Conservation (phyloP, 2,329 filamentous ascomycete genomes). For the Hypomyces perniciosus region DNA sequence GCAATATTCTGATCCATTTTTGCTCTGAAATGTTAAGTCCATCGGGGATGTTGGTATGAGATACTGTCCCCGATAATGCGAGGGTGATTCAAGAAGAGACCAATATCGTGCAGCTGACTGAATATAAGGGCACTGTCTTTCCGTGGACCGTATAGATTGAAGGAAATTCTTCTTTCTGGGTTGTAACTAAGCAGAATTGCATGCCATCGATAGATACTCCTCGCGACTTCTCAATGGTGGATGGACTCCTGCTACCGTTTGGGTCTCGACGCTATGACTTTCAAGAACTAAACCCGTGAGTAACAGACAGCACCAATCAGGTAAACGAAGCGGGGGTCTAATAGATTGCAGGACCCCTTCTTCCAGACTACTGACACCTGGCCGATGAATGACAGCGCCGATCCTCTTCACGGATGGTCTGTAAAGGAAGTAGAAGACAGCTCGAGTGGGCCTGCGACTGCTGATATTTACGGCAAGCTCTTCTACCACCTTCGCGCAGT, state of each 20-base stretch:
- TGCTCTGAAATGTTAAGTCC: no score
- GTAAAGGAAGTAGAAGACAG: background rate
- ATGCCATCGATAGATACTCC: no score
- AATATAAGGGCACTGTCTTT: no score
- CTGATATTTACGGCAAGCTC: constrained; percentile 6
- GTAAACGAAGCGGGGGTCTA: background rate
- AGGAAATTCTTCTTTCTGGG: no score
- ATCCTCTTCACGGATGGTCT: background rate
- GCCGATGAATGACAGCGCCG: background rate
- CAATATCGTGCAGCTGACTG: no score
- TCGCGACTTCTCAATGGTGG: no score
- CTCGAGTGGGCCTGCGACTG: background rate
- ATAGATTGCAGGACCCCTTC: background rate
- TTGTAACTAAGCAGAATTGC: no score
- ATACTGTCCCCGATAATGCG: no score
- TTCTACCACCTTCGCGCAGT: background rate
- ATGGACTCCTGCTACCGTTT: background rate
- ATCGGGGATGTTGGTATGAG: no score
- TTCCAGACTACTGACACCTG: background rate
- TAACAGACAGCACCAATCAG: background rate
- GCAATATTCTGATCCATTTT: no score
- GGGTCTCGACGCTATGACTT: background rate
- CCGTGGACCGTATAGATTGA: no score
- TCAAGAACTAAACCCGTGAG: constrained; percentile 3
- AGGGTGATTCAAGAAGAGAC: no score